Conservation (phyloP, 2,329 filamentous ascomycete species). For the Cytospora schulzeri region DNA sequence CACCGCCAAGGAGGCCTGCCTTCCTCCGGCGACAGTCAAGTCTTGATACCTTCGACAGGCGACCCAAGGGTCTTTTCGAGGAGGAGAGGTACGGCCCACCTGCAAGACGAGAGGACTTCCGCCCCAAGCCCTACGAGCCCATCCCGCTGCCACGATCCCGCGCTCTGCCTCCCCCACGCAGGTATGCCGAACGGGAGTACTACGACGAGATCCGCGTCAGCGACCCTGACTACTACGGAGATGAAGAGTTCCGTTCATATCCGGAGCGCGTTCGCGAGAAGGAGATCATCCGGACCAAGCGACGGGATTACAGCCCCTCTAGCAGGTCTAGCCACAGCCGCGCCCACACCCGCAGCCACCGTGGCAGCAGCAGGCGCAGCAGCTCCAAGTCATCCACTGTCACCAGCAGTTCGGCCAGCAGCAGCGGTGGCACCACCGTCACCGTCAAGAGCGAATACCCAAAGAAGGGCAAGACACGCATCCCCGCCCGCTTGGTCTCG, state of each 20-base stretch:
- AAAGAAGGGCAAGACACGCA: constrained; percentile 86
- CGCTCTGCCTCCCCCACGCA: constrained; percentile 60
- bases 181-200: constrained; percentile 57
- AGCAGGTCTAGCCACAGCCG: constrained; percentile 43
- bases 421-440: constrained; percentile 48
- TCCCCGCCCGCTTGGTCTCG: constrained; percentile 79
- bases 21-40: constrained; percentile 83
- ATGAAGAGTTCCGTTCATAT: constrained; percentile 70
- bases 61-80: constrained; percentile 58
- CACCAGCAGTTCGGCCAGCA: constrained; percentile 49
- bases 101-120: constrained; percentile 49
- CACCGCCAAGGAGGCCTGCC: constrained; percentile 62
- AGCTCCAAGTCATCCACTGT: constrained; percentile 48
- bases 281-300: constrained; percentile 56
- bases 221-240: constrained; percentile 69
- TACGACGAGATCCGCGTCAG: constrained; percentile 68
- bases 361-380: constrained; percentile 38
- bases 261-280: constrained; percentile 63
- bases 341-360: constrained; percentile 36
- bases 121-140: constrained; percentile 55
- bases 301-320: constrained; percentile 46
- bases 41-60: constrained; percentile 85
- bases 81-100: constrained; percentile 64
- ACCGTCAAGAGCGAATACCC: constrained; percentile 66
- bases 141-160: constrained; percentile 69